Base-by-base conservation (phyloP, 2,329 filamentous ascomycete genomes). In the Aspergillus japonicus region DNA sequence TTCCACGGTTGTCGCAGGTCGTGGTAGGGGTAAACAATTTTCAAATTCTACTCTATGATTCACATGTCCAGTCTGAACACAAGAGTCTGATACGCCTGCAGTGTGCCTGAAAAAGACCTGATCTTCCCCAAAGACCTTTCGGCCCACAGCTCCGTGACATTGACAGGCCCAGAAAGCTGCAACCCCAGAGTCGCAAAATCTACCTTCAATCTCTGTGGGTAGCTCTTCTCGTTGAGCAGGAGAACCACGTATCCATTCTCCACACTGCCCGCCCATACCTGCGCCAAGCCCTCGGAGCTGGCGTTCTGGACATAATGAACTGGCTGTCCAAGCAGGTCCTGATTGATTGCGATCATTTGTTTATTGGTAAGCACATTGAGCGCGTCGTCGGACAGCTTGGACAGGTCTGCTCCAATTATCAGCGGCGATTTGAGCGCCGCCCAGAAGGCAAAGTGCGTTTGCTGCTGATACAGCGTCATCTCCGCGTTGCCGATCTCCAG, bases 391-490 rank as follows among this genome's bases (percentile, higher is more conserved):
- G 56, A 53, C 10, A 52, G 31, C 14, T 48, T 59, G 7, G 24
- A 16, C 2, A 54, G n/a, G 48, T 60, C 44, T 14, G 76, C 74
- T 6, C 79, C 77, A 47, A 81, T 79, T 19, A 81, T 70, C 10
- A 82, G 61, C 0, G 78, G 78, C 12, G 71, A 75, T 65, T 80
- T 81, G 61, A 81, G 70, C 4, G 76, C 77, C 0, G 77, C 76
- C 80, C 80, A 82, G 19, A 81, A 66, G 1, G 75, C 75, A 57
- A 81, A 81, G 59, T 81, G 79, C 5, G 73, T 75, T n/a, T 77
- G 71, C 44, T 73, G 1, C 52, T 54, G 52, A 19, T 47, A 12
- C 14, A 54, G 24, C 10, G 73, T 78, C 52, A 81, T 67, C 23
- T 75, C 70, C 0, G 70, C 73, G 62, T 81, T 82, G 39, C 80